These are phyloP conservation scores for Naematelia encephala DNA, from an alignment of 768 basidiomycete genomes.

Conservation along the genomic window DNA sequence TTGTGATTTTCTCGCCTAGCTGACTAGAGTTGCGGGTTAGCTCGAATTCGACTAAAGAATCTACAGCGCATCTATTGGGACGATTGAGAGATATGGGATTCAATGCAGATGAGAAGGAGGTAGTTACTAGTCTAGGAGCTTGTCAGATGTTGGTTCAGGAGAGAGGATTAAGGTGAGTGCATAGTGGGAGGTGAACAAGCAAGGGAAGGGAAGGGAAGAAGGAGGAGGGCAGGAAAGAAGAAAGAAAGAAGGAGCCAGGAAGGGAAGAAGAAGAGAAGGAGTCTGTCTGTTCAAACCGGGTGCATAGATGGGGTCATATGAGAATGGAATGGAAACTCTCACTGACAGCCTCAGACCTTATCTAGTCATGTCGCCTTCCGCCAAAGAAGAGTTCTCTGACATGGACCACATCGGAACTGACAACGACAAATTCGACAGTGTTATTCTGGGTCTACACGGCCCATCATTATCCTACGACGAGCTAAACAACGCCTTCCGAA, in stretches of 20 bases:
- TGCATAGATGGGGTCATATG: too few species aligned
- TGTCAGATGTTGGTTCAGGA: slow-evolving; percentile 56
- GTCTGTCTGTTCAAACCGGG: too few species aligned
- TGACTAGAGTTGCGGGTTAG: slow-evolving; percentile 52
- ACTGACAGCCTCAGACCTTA: slow-evolving; percentile 54
- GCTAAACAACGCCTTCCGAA: slow-evolving; percentile 66
- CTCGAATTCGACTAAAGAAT: slow-evolving; percentile 70
- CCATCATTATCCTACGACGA: slow-evolving; percentile 56
- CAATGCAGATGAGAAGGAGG: slow-evolving; percentile 53
- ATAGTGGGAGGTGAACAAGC: too few species aligned
- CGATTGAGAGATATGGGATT: slow-evolving; percentile 58
- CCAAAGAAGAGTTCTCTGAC: slow-evolving; percentile 50
- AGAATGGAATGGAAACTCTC: too few species aligned
- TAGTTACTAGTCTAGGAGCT: slow-evolving; percentile 66
- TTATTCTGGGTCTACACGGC: slow-evolving; percentile 65
- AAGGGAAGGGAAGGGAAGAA: too few species aligned
- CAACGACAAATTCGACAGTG: slow-evolving; percentile 56
- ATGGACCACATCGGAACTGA: slow-evolving; percentile 12
- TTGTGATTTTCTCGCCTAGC: background rate
- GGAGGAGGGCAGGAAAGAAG: too few species aligned
- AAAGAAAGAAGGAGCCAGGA: too few species aligned
- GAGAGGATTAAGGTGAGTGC: slow-evolving; percentile 52
- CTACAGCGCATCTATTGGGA: slow-evolving; percentile 54
- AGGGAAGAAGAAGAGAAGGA: too few species aligned
- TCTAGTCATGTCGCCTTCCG: slow-evolving; percentile 58